Evolutionary conservation across 2,329 filamentous ascomycete genomes (phyloP).

Genomic region (Alternaria sp.): DNA sequence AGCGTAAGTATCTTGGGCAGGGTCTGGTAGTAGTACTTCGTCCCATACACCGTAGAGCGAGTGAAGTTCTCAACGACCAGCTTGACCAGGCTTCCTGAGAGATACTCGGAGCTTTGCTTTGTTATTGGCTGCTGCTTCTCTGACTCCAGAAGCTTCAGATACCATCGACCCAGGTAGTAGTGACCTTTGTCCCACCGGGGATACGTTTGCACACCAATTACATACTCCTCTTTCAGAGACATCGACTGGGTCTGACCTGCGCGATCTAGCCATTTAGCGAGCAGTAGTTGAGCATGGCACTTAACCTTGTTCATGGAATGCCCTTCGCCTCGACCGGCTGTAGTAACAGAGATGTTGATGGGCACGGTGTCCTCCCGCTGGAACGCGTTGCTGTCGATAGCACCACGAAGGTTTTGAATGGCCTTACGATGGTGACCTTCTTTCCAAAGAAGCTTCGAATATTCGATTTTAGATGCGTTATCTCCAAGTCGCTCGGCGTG

Average conservation of each 20-base stretch:
- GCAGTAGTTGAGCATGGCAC: constrained; percentile 82
- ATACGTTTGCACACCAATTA: constrained; percentile 75
- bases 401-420: constrained; percentile 87
- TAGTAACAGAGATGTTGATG: constrained; percentile 48
- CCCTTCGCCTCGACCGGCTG: constrained; percentile 48
- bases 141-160: constrained; percentile 93
- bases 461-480: constrained; percentile 89
- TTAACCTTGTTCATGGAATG: constrained; percentile 65
- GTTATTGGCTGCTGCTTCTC: constrained; percentile 79
- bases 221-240: constrained; percentile 75
- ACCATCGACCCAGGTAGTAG: constrained; percentile 95
- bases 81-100: constrained; percentile 84
- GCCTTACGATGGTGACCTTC: constrained; percentile 94
- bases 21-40: constrained; percentile 96
- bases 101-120: constrained; percentile 66
- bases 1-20: constrained; percentile 89
- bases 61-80: constrained; percentile 94
- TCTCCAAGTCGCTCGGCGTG: constrained; percentile 87
- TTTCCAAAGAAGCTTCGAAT: constrained; percentile 90
- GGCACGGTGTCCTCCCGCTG: constrained; percentile 56
- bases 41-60: constrained; percentile 84
- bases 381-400: constrained; percentile 83
- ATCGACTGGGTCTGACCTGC: constrained; percentile 91
- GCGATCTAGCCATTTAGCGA: constrained; percentile 95
- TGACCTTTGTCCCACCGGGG: constrained; percentile 93